Base-by-base conservation (phyloP, 148 eudicot genomes). In the Mesembryanthemum crystallinum region DNA sequence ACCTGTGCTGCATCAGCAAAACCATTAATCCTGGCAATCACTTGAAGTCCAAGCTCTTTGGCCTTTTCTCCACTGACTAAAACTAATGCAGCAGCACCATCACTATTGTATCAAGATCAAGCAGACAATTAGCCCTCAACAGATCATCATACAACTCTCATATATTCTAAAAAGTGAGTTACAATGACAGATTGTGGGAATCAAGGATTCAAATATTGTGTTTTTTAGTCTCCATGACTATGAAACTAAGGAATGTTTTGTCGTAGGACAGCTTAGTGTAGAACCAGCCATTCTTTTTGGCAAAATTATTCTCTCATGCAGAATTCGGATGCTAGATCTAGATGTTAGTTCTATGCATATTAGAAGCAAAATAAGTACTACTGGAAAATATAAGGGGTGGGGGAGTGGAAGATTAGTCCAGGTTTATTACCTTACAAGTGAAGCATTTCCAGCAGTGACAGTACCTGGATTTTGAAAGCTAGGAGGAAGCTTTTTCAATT, bases 1-100 rank as follows among this genome's bases (percentile, higher is more conserved):
- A 89, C 99, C 96, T 95, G 97, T 77, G 99, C 99, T 25, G 97
- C 99, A 76, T 95, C 99, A 71, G 94, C 98, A 82, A 80, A 89
- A 39, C 98, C 99, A 79, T 83, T 86, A 61, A 95, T 92, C 79
- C 82, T 91, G 8, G 93, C 96, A 76, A 95, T 85, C 65, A 92
- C 97, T 42, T 86, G 83, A 39, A 95, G 82, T 59, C 97, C 91
- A 76, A 88, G 94, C 84, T 91, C 83, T 65, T 81, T 76, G 61
- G 91, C 99, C 84, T 81, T 92, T 73, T 88, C 78, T 73, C 99
- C 99, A 80, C 98, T 95, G 75, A 92, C 97, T 73, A 95, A 80
- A 67, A 92, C 91, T 67, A 95, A 51, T 75, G 99, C 99, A 76
- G 99, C 99, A 57, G 94, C 99, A 60, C 99, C 99, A 78, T 95